Percentiles rank a stretch among this genome's conserved stretches.
phyloP scores from a whole-genome alignment of 148 eudicot species.

The Amaranthus palmeri region DNA sequence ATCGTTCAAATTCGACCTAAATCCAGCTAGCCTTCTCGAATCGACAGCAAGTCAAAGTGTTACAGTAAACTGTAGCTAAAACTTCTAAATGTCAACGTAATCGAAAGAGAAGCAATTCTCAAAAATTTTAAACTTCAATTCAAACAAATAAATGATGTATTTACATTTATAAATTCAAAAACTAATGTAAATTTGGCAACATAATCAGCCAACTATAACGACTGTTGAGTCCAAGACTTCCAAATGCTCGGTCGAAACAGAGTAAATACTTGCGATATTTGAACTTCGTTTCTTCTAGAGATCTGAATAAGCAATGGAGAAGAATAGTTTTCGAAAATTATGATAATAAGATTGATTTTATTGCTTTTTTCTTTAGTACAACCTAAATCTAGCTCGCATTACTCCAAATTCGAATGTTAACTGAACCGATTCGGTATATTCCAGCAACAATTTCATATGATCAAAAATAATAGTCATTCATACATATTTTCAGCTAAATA shows the following conservation, averaged over 20 bases:
- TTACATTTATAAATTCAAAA: not conserved
- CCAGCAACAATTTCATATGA: not conserved
- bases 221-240: not conserved
- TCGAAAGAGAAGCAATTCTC: too few species aligned
- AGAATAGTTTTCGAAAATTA: not conserved
- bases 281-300: not conserved
- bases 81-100: too few species aligned
- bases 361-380: not conserved
- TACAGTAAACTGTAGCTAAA: too few species aligned
- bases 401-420: constrained; percentile 1
- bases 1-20: too few species aligned
- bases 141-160: not conserved
- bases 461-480: not conserved
- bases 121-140: too few species aligned
- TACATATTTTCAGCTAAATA: constrained; percentile 3
- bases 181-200: not conserved
- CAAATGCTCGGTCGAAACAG: constrained; percentile 8
- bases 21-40: too few species aligned
- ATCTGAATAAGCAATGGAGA: not conserved
- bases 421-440: not conserved
- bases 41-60: too few species aligned
- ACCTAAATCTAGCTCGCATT: constrained; percentile 1
- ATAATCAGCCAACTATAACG: not conserved
- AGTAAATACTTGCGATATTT: not conserved
- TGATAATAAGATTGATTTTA: not conserved